Base-by-base conservation (phyloP, 2,329 filamentous ascomycete genomes). In the Elsinoe fawcettii region DNA sequence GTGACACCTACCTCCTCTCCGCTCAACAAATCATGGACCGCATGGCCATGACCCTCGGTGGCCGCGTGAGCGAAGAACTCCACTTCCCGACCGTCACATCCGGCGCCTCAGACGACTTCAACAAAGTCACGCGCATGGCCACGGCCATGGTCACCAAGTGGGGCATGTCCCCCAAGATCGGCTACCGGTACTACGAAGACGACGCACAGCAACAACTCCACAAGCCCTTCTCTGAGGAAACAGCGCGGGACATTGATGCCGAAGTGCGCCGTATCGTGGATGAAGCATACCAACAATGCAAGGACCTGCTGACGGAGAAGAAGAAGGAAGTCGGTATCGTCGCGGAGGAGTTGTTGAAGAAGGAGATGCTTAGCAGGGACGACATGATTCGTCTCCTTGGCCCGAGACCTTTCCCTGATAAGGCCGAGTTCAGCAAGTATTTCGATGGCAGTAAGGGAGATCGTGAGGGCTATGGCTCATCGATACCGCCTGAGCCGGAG, bases 131-230 rank as follows among this genome's bases (percentile, higher is more conserved):
- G 2, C 83, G 85, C 58, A 92, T 96, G 87, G 95, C 93, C 2
- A 95, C 88, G 16, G 86, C 88, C 61, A 99, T 99, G 93, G 93
- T 99, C 27, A 99, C 92, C n/a, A 89, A 96, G 71, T 99, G 90
- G 86, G 93, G 93, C 64, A 99, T 99, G 93, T 95, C 88, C 39
- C 83, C 88, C 64, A 95, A 95, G 75, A 86, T 99, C 47, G 92
- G 92, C 27, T 91, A 91, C 62, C 80, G 99, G 61, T 88, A 95
- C 77, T 99, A 92, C 72, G 87, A 93, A 66, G 82, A 86, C 63
- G 87, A 88, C 69, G 80, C 90, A 67, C 81, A 87, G 62, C 87
- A 88, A 70, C 85, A 88, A 67, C 75, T 96, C 59, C 85, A 91
- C 70, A 99, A 99, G 77, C 93, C 93, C 0, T 99, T 97, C 75